Conservation (phyloP, 192 early-diverging fungal genomes). For the Coemansia sp. region DNA sequence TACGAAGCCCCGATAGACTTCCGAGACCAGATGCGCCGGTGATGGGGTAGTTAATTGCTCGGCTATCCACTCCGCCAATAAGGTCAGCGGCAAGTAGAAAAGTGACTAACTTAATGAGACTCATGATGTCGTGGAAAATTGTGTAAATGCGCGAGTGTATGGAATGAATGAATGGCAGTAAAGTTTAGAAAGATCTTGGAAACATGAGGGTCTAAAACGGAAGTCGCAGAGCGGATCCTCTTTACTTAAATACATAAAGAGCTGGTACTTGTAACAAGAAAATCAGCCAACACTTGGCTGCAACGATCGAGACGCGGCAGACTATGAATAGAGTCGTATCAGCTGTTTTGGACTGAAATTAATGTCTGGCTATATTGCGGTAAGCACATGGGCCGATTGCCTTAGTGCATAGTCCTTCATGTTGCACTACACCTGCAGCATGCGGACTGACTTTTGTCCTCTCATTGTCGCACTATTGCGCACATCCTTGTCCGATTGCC, state of each 20-base stretch:
- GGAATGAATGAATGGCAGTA: background rate
- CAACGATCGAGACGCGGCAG: background rate
- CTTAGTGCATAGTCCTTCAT: background rate
- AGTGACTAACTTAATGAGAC: background rate
- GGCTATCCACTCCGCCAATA: background rate
- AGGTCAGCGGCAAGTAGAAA: background rate
- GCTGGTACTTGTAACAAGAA: background rate
- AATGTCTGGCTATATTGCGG: background rate
- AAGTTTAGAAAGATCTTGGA: background rate
- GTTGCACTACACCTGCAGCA: background rate
- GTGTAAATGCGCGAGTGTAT: background rate
- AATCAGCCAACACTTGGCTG: background rate
- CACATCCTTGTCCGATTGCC: background rate
- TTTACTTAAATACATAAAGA: background rate
- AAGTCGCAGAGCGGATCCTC: background rate
- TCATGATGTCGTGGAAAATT: background rate
- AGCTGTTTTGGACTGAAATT: background rate
- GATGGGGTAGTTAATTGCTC: background rate
- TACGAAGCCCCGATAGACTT: background rate
- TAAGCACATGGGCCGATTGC: slow-evolving; percentile 2
- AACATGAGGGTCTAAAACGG: background rate
- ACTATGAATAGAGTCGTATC: slow-evolving; percentile 1
- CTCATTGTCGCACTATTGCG: slow-evolving; percentile 3
- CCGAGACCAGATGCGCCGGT: background rate
- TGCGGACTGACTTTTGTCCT: background rate